These are phyloP conservation scores for Syncephalastrum contaminatum DNA, from an alignment of 371 early-diverging fungal species.

Conservation along the genomic window DNA sequence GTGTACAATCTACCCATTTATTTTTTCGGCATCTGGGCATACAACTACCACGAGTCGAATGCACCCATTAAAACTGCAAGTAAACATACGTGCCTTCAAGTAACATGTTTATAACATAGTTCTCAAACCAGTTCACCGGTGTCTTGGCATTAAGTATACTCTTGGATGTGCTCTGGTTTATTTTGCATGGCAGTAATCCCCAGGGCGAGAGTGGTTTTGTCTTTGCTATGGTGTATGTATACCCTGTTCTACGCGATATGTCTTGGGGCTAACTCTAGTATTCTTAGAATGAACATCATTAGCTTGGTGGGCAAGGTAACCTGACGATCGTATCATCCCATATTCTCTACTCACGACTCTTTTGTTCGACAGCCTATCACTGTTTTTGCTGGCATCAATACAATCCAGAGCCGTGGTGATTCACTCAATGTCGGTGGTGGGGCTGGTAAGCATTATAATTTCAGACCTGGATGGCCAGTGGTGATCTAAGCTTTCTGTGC, in stretches of 20 bases:
- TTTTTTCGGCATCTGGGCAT: conserved; percentile 54
- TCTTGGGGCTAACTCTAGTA: too few species aligned
- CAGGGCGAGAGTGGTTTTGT: conserved; percentile 38
- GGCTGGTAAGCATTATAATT: not conserved
- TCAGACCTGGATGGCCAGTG: not conserved
- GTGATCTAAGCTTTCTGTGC: not conserved
- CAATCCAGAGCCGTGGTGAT: conserved; percentile 47
- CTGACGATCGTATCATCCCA: too few species aligned
- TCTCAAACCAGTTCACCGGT: conserved; percentile 35
- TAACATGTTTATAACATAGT: too few species aligned
- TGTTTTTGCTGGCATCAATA: conserved; percentile 37
- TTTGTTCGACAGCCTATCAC: conserved; percentile 33
- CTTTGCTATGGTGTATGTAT: conserved; percentile 43
- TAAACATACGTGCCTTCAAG: not conserved
- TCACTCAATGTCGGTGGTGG: conserved; percentile 36
- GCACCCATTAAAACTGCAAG: conserved; percentile 48
- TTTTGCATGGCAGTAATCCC: conserved; percentile 36
- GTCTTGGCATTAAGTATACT: conserved; percentile 40
- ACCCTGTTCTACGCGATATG: too few species aligned
- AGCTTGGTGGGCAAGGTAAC: conserved; percentile 47
- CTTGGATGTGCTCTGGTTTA: conserved; percentile 48
- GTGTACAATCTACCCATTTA: conserved; percentile 51
- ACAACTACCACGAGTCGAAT: conserved; percentile 47
- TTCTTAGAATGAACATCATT: conserved; percentile 42
- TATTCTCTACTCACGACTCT: not conserved